These are phyloP conservation scores for Domatiomyces globalis DNA, from an alignment of 2,329 filamentous ascomycete species.

Conservation along the genomic window DNA sequence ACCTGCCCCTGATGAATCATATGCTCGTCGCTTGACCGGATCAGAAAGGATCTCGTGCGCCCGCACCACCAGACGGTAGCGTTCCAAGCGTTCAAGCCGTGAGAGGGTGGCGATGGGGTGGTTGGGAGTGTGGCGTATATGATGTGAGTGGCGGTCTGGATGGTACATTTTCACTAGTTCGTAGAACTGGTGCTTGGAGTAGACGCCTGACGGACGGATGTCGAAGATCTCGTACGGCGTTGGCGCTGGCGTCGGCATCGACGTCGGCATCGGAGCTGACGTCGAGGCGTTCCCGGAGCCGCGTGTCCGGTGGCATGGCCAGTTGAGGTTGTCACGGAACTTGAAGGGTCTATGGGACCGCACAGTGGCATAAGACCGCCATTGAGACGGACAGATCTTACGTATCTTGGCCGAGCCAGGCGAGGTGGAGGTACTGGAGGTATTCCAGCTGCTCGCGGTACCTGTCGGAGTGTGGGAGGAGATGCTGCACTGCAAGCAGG, in stretches of 20 bases:
- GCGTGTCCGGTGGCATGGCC: constrained; percentile 12
- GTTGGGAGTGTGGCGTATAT: not conserved
- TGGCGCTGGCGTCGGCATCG: constrained; percentile 54
- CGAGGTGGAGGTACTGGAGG: constrained; percentile 13
- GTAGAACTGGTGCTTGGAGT: constrained; percentile 75
- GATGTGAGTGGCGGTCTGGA: constrained; percentile 50
- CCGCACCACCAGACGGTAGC: constrained; percentile 75
- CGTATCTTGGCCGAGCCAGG: constrained; percentile 6
- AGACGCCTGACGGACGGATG: constrained; percentile 46
- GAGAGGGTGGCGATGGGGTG: constrained; percentile 37
- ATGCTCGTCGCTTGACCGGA: constrained; percentile 60
- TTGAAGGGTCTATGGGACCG: constrained; percentile 17
- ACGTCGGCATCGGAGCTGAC: not conserved
- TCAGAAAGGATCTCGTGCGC: constrained; percentile 82
- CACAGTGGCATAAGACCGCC: constrained; percentile 26
- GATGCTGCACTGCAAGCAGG: constrained; percentile 24
- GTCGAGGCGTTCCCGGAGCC: not conserved
- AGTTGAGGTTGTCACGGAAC: constrained; percentile 18
- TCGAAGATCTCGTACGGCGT: constrained; percentile 87
- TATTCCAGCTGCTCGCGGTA: constrained; percentile 20
- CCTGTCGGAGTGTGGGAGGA: constrained; percentile 20
- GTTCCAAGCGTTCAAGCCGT: constrained; percentile 56
- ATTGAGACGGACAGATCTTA: constrained; percentile 12
- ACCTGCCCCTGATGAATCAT: constrained; percentile 68
- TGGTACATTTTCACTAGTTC: constrained; percentile 93